These are phyloP conservation scores for Cercospora berteroae DNA, from an alignment of 2,329 filamentous ascomycete species.

Conservation along the genomic window DNA sequence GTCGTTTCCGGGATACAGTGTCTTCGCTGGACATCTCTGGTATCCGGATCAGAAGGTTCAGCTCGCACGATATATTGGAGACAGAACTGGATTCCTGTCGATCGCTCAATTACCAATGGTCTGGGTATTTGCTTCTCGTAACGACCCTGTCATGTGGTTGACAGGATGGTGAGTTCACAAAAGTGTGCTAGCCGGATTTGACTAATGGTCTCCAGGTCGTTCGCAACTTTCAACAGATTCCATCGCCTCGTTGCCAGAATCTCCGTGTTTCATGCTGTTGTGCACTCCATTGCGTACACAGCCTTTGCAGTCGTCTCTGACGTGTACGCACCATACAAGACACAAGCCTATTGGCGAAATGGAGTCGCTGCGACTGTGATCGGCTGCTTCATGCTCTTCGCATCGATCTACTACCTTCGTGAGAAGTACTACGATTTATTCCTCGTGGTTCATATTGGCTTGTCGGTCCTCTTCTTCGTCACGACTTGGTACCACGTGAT, in stretches of 20 bases:
- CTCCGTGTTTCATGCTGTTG: slow-evolving; percentile 59
- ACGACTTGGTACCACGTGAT: slow-evolving; percentile 55
- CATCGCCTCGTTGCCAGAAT: slow-evolving; percentile 66
- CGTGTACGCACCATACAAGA: slow-evolving; percentile 33
- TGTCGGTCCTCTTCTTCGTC: slow-evolving; percentile 52
- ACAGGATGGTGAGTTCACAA: slow-evolving; percentile 56
- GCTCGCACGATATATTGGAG: slow-evolving; percentile 57
- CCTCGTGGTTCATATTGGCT: slow-evolving; percentile 51
- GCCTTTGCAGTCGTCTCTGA: slow-evolving; percentile 44
- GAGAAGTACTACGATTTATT: slow-evolving; percentile 55
- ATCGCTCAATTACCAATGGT: slow-evolving; percentile 63
- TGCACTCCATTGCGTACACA: slow-evolving; percentile 61
- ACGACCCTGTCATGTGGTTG: slow-evolving; percentile 64
- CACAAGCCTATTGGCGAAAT: slow-evolving; percentile 51
- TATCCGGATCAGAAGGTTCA: slow-evolving; percentile 35
- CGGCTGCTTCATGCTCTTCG: slow-evolving; percentile 48
- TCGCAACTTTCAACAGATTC: slow-evolving; percentile 64
- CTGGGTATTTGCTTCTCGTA: slow-evolving; percentile 66
- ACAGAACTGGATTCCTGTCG: slow-evolving; percentile 63
- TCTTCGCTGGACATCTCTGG: slow-evolving; percentile 51
- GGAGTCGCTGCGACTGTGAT: slow-evolving; percentile 47
- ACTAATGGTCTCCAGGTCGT: slow-evolving; percentile 42
- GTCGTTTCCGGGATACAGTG: slow-evolving; percentile 46
- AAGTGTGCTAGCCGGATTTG: too few species aligned
- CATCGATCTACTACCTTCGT: slow-evolving; percentile 55